These are phyloP conservation scores for Rhodosporidiobolus sp. DNA, from an alignment of 768 basidiomycete genomes.

Conservation along the genomic window DNA sequence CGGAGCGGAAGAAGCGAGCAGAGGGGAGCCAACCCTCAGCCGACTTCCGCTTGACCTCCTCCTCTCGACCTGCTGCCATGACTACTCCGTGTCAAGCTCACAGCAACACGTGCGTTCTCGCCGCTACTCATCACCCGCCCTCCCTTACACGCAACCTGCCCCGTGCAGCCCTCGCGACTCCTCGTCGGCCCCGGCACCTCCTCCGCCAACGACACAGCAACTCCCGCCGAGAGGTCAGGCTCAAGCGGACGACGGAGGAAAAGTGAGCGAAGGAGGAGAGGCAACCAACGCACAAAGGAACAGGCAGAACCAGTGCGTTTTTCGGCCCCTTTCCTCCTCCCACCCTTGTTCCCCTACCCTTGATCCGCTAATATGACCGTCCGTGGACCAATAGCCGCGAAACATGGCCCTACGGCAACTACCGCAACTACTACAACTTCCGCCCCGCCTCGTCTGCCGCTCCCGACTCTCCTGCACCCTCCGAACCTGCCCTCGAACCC, in stretches of 20 bases:
- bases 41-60: no score
- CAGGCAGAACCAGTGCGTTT: slow-evolving; percentile 6
- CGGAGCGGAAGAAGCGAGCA: no score
- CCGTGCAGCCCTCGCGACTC: no score
- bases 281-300: not conserved
- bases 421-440: slow-evolving; percentile 31
- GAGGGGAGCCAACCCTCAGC: no score
- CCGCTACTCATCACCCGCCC: no score
- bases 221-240: not conserved
- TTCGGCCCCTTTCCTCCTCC: not conserved
- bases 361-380: not conserved
- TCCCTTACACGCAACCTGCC: no score
- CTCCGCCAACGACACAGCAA: not conserved
- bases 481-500: slow-evolving; percentile 54
- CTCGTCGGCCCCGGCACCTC: no score
- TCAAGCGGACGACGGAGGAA: not conserved
- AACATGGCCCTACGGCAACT: slow-evolving; percentile 28
- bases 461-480: not conserved
- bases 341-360: no score
- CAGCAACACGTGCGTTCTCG: no score
- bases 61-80: no score
- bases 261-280: not conserved
- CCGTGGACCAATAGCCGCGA: not conserved
- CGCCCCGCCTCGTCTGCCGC: slow-evolving; percentile 36
- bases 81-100: no score